Conservation (phyloP, 441 rosid species). For the Croton laevigatus region DNA sequence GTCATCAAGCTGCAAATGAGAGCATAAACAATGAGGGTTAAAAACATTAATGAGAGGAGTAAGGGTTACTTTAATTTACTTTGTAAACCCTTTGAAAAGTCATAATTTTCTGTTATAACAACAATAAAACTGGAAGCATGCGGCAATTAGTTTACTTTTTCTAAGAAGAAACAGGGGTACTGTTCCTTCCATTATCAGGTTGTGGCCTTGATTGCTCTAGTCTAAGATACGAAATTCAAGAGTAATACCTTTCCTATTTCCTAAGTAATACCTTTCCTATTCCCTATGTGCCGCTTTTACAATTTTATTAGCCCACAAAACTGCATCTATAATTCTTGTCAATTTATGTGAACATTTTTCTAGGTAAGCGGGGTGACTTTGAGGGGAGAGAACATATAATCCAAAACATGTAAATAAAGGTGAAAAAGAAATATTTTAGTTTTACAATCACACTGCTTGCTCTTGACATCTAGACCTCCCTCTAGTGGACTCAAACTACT, state of each 20-base stretch:
- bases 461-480: no score
- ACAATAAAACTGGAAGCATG: no score
- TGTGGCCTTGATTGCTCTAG: background rate
- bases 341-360: background rate
- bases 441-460: no score
- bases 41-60: background rate
- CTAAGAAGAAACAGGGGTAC: background rate
- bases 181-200: background rate
- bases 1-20: background rate
- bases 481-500: no score
- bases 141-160: background rate
- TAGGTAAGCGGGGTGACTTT: no score
- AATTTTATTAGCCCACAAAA: background rate
- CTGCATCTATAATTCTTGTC: background rate
- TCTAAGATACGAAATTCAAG: background rate
- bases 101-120: background rate
- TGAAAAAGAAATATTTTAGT: no score
- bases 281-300: background rate
- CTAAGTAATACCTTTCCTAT: background rate
- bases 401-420: no score
- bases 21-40: background rate
- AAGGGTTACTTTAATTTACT: background rate
- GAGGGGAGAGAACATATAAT: no score
- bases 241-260: background rate
- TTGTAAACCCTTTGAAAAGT: background rate